Evolutionary conservation across 495 filamentous ascomycete genomes (phyloP).

Genomic region (Haplographium delicatum): DNA sequence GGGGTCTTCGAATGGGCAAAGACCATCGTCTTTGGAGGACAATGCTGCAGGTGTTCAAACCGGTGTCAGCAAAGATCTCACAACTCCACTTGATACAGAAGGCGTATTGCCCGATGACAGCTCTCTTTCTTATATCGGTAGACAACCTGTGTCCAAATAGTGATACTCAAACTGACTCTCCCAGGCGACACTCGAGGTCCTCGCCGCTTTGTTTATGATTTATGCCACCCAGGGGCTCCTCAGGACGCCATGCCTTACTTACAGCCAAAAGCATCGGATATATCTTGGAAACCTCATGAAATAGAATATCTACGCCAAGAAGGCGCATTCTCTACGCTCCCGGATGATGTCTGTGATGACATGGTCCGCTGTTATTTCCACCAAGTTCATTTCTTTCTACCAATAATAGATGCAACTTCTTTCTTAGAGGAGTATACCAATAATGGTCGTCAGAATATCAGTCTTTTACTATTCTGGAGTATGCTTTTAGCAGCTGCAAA

Average conservation of each 20-base stretch:
- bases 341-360: conserved; percentile 21
- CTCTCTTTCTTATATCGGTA: conserved; percentile 11
- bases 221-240: conserved; percentile 17
- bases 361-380: conserved; percentile 27
- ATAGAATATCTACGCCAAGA: conserved; percentile 17
- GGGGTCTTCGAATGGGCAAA: too few relatives aligned
- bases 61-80: not conserved
- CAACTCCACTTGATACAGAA: not conserved
- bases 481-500: conserved; percentile 37
- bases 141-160: not conserved
- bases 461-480: conserved; percentile 38
- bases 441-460: conserved; percentile 29
- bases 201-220: conserved; percentile 18
- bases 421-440: conserved; percentile 28
- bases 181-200: conserved; percentile 15
- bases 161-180: not conserved
- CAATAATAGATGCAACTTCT: conserved; percentile 33
- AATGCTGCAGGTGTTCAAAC: too few relatives aligned
- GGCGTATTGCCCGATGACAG: conserved; percentile 11
- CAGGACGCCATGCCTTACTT: conserved; percentile 8
- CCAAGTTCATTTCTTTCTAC: conserved; percentile 38
- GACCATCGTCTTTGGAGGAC: too few relatives aligned
- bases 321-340: conserved; percentile 11
- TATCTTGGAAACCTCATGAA: conserved; percentile 15
- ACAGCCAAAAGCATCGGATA: not conserved